Base-by-base conservation (phyloP, 768 basidiomycete species). In the Polyporus arcularius region DNA sequence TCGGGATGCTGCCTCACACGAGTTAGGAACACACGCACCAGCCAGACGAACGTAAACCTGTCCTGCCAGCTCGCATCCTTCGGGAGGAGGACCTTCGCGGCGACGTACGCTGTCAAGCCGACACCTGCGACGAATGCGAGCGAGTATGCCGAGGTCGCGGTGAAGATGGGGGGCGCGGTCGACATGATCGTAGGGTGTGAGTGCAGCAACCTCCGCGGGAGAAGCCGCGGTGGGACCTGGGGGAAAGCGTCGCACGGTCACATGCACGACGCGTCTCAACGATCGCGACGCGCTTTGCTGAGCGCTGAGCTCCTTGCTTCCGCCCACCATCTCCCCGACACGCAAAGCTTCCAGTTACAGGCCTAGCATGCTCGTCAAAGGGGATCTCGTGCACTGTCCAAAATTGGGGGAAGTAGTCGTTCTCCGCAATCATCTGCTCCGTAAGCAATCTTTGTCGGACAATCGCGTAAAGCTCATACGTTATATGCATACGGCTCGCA, bases 21-120 rank as follows among this genome's bases (percentile, higher is more conserved):
- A 40, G 18, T 42, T 21, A 11, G 4, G 35, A 15, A 30, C 21
- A 4, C 46, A 76, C 82, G 67, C 66, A 90, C 89, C 66, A 92
- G 77, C 91, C 91, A 92, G 50, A 92, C 82, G 74, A 91, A 93
- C 10, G 88, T 85, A 63, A 80, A 83, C 58, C 76, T 78, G 69
- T 92, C 89, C 64, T 84, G 82, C 80, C 81, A 82, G 28, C 80
- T 76, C 26, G 85, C 84, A 56, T 83, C 81, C 70, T 83, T 85
- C 1, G 90, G 86, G 9, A 92, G 76, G 16, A 87, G 75, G n/a
- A 69, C 57, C 38, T 82, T 83, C 1, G 88, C 78, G 0, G 78
- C 82, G n/a, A 75, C 56, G 45, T 79, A 80, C 2, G 89, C 88
- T 46, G 83, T 53, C 21, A 83, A 26, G 1, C 76, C 84, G 6